Base-by-base conservation (phyloP, 2,329 filamentous ascomycete genomes). In the Macroventuria anomochaeta region DNA sequence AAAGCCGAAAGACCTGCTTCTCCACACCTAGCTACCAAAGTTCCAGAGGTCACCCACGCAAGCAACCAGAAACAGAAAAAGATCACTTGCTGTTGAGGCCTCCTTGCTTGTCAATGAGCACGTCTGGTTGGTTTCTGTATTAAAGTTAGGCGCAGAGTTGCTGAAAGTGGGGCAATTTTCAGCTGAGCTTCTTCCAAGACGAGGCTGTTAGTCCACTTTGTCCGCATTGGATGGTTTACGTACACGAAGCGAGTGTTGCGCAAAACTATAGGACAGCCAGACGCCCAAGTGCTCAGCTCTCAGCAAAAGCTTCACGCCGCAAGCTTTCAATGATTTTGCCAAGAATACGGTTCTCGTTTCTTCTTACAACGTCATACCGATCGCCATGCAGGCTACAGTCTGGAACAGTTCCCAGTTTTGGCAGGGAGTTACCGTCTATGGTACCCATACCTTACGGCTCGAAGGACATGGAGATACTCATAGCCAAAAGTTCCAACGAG, bases 121-220 rank as follows among this genome's bases (percentile, higher is more conserved):
- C 13, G n/a, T n/a, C n/a, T n/a, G n/a, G n/a, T n/a, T n/a, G 7
- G 32, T 34, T 17, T 34, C n/a, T n/a, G n/a, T 15, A 3, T 7
- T 15, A n/a, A n/a, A 34, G 15, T n/a, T 7, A 40, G 38, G 38
- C 3, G 28, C 17, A 29, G 8, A 1, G 4, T 17, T 28, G 25
- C 3, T 29, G 23, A 15, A 43, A 37, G 53, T 23, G 43, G 48
- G 48, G 53, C 39, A 17, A 34, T 34, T 15, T 36, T 33, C 54
- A 57, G 54, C 54, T 53, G 49, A 53, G 39, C 28, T 25, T 41
- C 23, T 46, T 29, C 54, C 49, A 53, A 57, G 49, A 53, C 49
- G 23, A 33, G 54, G 49, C 54, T 57, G 48, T 42, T 44, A 50
- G 36, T 34, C 34, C 13, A n/a, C 13, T 17, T 31, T 3, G 13